Evolutionary conservation across 352 stramenopile genomes (phyloP), one percentile per base, ranked within the genome.

Genomic region (Globisporangium cystogenes): DNA sequence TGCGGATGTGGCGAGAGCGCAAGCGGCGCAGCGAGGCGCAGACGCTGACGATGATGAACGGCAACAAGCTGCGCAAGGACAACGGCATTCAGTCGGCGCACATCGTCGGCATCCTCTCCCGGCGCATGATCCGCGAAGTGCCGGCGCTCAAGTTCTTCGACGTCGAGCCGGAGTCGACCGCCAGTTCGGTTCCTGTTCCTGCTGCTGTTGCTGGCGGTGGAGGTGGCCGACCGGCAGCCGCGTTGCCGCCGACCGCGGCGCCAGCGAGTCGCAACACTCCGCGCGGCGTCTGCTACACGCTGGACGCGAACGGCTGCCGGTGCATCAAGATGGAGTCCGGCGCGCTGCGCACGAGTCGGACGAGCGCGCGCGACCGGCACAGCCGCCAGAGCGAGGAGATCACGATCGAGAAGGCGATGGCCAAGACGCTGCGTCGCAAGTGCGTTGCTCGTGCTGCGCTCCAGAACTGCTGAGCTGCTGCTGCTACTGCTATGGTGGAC

Each of bases 71-170:
- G 11, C 67, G 75, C 10, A 76, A 68, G 16, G 75, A 87, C 45
- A 54, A 87, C 20, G 60, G 67, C 29, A 72, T 77, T 1, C 67
- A 88, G 47, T 82, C 80, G 26, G 74, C 70, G 6, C 85, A 83
- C 57, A 73, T 92, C 31, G 76, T 87, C 10, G 78, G 76, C 20
- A 90, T 92, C 40, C 56, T 92, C 59, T 88, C 78, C 53, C 74
- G 74, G 10, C 68, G 77, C n/a, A 63, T 90, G 54, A 84, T 90
- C 42, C 69, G 76, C 24, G 73, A 89, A 29, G 77, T 92, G 18
- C 82, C 76, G 0, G 82, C 82, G 5, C 64, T 92, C 23, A 85
- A 88, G 42, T 92, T 90, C 65, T 92, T 92, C 48, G 75, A 88
- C 51, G 76, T 86, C 52, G 59, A 72, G 18, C 42, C 40, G 7